These are phyloP conservation scores for Piedraia hortae DNA, from an alignment of 2,329 filamentous ascomycete genomes.

Conservation along the genomic window DNA sequence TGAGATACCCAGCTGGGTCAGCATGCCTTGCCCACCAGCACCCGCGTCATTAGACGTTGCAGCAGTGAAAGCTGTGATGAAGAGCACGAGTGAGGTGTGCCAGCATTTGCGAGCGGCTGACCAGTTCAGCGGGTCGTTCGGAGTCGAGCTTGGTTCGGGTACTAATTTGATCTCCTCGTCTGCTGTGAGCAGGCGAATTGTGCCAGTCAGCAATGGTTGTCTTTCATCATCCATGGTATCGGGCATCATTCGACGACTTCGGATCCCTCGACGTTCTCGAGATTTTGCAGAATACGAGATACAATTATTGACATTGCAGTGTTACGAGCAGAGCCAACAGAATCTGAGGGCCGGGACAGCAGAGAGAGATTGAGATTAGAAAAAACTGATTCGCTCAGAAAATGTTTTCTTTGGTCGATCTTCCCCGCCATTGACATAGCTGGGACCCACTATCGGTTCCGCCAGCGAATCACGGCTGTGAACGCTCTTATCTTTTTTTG, in stretches of 20 bases:
- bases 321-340: too few species aligned
- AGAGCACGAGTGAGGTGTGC: conserved; percentile 22
- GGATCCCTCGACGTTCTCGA: not conserved
- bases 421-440: too few species aligned
- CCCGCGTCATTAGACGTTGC: conserved; percentile 29
- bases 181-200: conserved; percentile 1
- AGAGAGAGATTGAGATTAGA: too few species aligned
- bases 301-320: too few species aligned
- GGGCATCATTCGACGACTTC: not conserved
- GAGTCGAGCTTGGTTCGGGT: conserved; percentile 1
- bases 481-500: too few species aligned
- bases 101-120: conserved; percentile 8
- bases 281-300: too few species aligned
- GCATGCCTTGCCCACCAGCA: conserved; percentile 23
- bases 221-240: not conserved
- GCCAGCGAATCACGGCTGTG: too few species aligned
- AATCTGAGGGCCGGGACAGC: too few species aligned
- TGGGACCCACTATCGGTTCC: too few species aligned
- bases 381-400: too few species aligned
- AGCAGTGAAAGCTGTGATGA: conserved; percentile 27
- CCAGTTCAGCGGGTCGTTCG: conserved; percentile 2
- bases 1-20: conserved; percentile 22
- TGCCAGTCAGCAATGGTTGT: conserved; percentile 1
- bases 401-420: too few species aligned
- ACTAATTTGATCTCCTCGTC: conserved; percentile 2